Conservation (phyloP, 768 basidiomycete genomes). For the Termitomyces sp. region DNA sequence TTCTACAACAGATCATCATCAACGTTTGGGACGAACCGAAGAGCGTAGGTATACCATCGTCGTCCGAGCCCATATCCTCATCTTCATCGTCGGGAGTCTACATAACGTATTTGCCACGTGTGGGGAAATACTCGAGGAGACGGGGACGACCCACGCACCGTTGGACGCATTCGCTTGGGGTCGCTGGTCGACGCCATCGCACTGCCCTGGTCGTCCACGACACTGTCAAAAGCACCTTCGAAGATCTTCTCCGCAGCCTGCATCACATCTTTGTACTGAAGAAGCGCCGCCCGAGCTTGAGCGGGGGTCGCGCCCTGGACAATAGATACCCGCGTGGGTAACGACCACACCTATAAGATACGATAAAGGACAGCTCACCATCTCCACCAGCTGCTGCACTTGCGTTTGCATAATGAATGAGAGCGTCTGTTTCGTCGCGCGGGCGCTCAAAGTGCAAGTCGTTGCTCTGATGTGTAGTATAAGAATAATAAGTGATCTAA, state of each 20-base stretch:
- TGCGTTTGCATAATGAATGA: slow-evolving; percentile 38
- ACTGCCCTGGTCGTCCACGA: slow-evolving; percentile 55
- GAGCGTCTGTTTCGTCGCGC: not conserved
- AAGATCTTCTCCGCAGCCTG: slow-evolving; percentile 84
- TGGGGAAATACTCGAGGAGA: not conserved
- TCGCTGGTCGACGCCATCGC: slow-evolving; percentile 33
- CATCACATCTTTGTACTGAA: slow-evolving; percentile 84
- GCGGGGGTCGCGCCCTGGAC: slow-evolving; percentile 72
- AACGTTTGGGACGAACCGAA: not conserved
- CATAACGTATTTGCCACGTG: not conserved
- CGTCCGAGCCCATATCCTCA: slow-evolving; percentile 40
- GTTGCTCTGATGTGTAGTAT: not conserved
- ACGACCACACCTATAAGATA: too few relatives aligned
- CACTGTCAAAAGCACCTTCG: slow-evolving; percentile 76
- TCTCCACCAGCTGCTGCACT: slow-evolving; percentile 54
- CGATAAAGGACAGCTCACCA: slow-evolving; percentile 20
- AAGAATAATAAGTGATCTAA: not conserved
- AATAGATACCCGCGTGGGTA: too few relatives aligned
- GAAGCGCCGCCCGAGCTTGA: slow-evolving; percentile 81
- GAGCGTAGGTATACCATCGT: slow-evolving; percentile 36
- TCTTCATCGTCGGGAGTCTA: slow-evolving; percentile 59
- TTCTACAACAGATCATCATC: slow-evolving; percentile 19
- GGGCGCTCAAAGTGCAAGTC: not conserved
- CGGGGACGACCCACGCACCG: slow-evolving; percentile 14
- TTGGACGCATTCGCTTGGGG: slow-evolving; percentile 18